These are phyloP conservation scores for Penicillium canescens DNA, from an alignment of 495 filamentous ascomycete species.

Conservation along the genomic window DNA sequence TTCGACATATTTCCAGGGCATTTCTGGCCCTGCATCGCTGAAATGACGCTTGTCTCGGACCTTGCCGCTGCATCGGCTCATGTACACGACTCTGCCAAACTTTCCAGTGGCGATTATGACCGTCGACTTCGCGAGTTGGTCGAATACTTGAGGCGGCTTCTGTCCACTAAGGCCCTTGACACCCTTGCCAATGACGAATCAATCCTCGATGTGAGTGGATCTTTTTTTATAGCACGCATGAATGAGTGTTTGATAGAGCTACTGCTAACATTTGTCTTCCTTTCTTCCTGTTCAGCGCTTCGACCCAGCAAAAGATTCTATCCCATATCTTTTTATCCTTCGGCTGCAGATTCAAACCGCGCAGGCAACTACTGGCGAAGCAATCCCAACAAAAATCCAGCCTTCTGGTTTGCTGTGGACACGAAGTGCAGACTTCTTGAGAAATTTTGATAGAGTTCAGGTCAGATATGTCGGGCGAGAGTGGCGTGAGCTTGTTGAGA, in stretches of 20 bases:
- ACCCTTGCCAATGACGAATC: slow-evolving; percentile 14
- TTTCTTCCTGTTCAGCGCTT: slow-evolving; percentile 31
- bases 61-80: slow-evolving; percentile 15
- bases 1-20: not conserved
- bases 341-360: slow-evolving; percentile 30
- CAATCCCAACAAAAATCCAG: slow-evolving; percentile 23
- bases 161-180: slow-evolving; percentile 17
- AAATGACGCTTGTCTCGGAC: slow-evolving; percentile 14
- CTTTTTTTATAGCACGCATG: not conserved
- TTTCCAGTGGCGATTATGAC: slow-evolving; percentile 29
- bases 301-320: slow-evolving; percentile 41
- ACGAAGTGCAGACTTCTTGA: slow-evolving; percentile 48
- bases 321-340: slow-evolving; percentile 44
- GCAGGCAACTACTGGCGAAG: slow-evolving; percentile 21
- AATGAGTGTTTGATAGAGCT: not conserved
- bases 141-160: slow-evolving; percentile 20
- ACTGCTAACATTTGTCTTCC: not conserved
- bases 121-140: slow-evolving; percentile 29
- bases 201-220: slow-evolving; percentile 32
- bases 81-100: slow-evolving; percentile 4
- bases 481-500: slow-evolving; percentile 54
- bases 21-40: not conserved
- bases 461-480: slow-evolving; percentile 57
- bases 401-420: slow-evolving; percentile 47
- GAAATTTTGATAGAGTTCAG: slow-evolving; percentile 57